phyloP scores from a whole-genome alignment of 441 rosid species.

The Gossypium trilobum region DNA sequence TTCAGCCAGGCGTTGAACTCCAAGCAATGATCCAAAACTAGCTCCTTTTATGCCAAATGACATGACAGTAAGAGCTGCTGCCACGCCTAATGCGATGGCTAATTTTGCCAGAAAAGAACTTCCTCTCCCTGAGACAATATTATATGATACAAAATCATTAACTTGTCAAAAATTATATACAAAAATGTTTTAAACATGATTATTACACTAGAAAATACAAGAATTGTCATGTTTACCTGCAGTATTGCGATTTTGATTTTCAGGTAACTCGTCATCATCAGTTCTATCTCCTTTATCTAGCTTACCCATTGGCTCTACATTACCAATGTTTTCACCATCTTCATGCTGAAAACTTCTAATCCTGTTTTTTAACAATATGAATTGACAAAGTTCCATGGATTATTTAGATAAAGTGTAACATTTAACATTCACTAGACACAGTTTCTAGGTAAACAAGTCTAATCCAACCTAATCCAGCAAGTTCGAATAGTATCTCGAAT shows the following conservation, averaged over 20 bases:
- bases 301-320: constrained; percentile 19
- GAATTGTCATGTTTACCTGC: background rate
- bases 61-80: constrained; percentile 35
- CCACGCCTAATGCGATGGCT: constrained; percentile 45
- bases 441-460: background rate
- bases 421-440: background rate
- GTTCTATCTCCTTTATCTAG: constrained; percentile 22
- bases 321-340: constrained; percentile 27
- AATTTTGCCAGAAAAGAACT: constrained; percentile 46
- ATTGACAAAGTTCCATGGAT: background rate
- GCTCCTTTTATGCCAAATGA: constrained; percentile 32
- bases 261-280: constrained; percentile 22
- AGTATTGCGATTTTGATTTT: constrained; percentile 6
- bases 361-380: constrained; percentile 23
- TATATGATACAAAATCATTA: background rate
- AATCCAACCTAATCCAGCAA: background rate
- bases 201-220: background rate
- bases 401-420: background rate
- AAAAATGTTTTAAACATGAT: background rate
- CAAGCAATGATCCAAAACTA: constrained; percentile 38
- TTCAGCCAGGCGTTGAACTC: constrained; percentile 41
- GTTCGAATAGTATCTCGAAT: background rate
- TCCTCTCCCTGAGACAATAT: constrained; percentile 13
- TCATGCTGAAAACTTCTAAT: constrained; percentile 30
- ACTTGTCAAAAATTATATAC: background rate